Percentiles rank a stretch among this genome's conserved stretches.
Conservation (phyloP, 228 moss, liverwort and hornwort genomes). For the Sphagnum magellanicum region DNA sequence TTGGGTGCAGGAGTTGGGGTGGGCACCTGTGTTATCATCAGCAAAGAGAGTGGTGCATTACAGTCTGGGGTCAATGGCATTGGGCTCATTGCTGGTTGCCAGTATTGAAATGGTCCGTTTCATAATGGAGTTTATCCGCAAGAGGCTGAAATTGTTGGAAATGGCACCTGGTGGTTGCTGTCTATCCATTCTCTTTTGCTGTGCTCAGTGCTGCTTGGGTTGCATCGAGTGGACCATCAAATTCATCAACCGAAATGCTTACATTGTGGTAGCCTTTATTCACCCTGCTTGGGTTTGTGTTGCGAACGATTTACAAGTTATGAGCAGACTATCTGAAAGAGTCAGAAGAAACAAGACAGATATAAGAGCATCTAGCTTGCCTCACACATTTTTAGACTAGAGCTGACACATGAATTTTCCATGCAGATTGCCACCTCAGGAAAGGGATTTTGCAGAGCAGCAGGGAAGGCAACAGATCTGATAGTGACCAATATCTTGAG, state of each 20-base stretch:
- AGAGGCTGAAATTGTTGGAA: constrained; percentile 53
- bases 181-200: constrained; percentile 66
- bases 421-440: constrained; percentile 81
- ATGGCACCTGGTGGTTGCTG: constrained; percentile 81
- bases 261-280: constrained; percentile 61
- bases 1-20: constrained; percentile 28
- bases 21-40: constrained; percentile 71
- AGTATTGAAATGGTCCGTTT: constrained; percentile 84
- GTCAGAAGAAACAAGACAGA: too few relatives aligned
- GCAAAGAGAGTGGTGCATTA: constrained; percentile 70
- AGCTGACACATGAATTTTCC: not conserved
- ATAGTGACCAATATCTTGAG: constrained; percentile 76
- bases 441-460: constrained; percentile 82
- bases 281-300: not conserved
- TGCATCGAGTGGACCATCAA: constrained; percentile 95
- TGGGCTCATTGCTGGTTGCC: constrained; percentile 83
- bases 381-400: not conserved
- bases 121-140: constrained; percentile 64
- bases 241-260: constrained; percentile 93
- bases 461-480: constrained; percentile 76
- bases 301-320: too few relatives aligned
- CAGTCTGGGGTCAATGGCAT: constrained; percentile 90
- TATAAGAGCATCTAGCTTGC: not conserved
- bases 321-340: too few relatives aligned
- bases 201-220: constrained; percentile 76